Evolutionary conservation across 805 yeast species (phyloP).

Genomic region (Debaryomyces hansenii): DNA sequence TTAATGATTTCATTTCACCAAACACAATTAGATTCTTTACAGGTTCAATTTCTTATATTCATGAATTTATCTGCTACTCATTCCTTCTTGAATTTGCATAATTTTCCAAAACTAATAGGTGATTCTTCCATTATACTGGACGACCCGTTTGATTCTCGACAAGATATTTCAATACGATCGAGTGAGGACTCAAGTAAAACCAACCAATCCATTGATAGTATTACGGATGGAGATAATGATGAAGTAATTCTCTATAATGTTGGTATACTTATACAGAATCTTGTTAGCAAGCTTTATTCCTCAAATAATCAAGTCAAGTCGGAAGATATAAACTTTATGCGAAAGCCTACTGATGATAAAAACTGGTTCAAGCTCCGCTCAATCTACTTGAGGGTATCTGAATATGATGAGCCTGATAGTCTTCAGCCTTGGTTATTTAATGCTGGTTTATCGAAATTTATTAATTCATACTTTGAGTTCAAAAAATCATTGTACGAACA

Average conservation of each 20-base stretch:
- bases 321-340: constrained; percentile 12
- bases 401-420: constrained; percentile 8
- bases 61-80: constrained; percentile 41
- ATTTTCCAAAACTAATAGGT: constrained; percentile 19
- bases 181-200: neutral
- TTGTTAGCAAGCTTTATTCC: constrained; percentile 15
- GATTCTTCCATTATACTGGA: neutral
- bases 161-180: neutral
- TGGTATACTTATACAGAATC: constrained; percentile 21
- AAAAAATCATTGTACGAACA: constrained; percentile 7
- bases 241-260: constrained; percentile 17
- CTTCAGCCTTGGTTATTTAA: constrained; percentile 42
- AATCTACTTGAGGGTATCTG: constrained; percentile 15
- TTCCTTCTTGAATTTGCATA: constrained; percentile 30
- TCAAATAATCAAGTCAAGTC: constrained; percentile 9
- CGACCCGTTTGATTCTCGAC: neutral
- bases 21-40: constrained; percentile 43
- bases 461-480: constrained; percentile 29
- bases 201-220: constrained; percentile 5
- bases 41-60: constrained; percentile 46
- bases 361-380: constrained; percentile 27
- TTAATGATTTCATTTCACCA: constrained; percentile 33
- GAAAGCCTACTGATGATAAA: neutral
- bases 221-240: constrained; percentile 4
- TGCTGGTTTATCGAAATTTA: constrained; percentile 32